phyloP scores from a whole-genome alignment of 2,329 filamentous ascomycete species.

The Sporothrix mexicana region DNA sequence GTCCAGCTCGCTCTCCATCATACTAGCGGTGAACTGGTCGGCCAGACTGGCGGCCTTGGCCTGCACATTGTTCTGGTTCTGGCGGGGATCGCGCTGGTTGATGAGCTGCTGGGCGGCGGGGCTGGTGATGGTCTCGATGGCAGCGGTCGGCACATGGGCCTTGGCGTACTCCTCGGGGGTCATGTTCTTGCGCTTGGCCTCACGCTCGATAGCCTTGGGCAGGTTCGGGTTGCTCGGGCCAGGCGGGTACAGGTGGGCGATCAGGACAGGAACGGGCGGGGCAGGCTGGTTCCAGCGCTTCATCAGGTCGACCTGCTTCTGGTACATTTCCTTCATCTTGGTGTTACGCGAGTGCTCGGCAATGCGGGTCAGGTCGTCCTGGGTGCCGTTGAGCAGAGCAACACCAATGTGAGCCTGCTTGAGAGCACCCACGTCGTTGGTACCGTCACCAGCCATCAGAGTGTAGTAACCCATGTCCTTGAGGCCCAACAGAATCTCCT shows the following conservation, averaged over 20 bases:
- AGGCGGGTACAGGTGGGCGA: constrained; percentile 92
- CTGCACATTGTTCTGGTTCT: constrained; percentile 60
- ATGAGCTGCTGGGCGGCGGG: constrained; percentile 67
- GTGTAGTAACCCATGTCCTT: constrained; percentile 98
- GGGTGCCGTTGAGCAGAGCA: constrained; percentile 91
- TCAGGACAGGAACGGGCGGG: constrained; percentile 89
- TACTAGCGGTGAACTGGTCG: constrained; percentile 81
- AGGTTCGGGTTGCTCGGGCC: constrained; percentile 93
- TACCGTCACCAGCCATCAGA: constrained; percentile 97
- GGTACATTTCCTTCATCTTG: constrained; percentile 98
- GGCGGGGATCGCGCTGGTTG: constrained; percentile 57
- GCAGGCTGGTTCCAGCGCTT: constrained; percentile 90
- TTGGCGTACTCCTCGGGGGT: constrained; percentile 63
- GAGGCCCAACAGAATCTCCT: constrained; percentile 94
- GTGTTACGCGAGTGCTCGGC: constrained; percentile 91
- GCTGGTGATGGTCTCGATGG: constrained; percentile 68
- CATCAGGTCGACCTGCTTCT: constrained; percentile 94
- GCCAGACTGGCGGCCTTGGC: constrained; percentile 78
- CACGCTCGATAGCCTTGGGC: constrained; percentile 85
- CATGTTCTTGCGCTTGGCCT: constrained; percentile 79
- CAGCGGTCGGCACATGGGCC: constrained; percentile 50
- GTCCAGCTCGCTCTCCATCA: constrained; percentile 84
- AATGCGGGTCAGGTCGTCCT: constrained; percentile 88
- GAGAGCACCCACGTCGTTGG: constrained; percentile 95
- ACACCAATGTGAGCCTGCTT: constrained; percentile 99